Evolutionary conservation across 352 stramenopile species (phyloP).

Genomic region (Pythium coloratum): DNA sequence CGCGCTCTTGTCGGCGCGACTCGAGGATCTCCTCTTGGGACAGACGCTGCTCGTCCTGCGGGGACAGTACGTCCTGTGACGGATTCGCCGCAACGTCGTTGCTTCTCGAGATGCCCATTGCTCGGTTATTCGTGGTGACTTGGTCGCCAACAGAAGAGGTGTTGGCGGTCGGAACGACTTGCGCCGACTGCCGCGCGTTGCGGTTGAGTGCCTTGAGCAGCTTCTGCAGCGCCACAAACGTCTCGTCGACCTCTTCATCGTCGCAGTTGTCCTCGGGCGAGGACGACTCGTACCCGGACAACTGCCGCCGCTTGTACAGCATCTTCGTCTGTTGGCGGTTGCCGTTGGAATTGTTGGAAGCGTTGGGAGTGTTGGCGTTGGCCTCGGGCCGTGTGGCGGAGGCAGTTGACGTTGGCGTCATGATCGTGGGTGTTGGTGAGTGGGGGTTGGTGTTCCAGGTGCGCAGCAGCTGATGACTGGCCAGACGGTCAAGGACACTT

Average conservation of each 20-base stretch:
- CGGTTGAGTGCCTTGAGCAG: slow-evolving; percentile 66
- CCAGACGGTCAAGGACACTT: background rate
- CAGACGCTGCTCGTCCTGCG: slow-evolving; percentile 25
- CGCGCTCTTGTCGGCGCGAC: slow-evolving; percentile 56
- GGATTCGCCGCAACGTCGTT: background rate
- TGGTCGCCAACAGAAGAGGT: background rate
- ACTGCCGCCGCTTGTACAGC: slow-evolving; percentile 43
- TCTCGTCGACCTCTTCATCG: slow-evolving; percentile 78
- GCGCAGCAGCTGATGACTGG: background rate
- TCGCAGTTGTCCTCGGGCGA: slow-evolving; percentile 31
- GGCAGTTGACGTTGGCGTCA: background rate
- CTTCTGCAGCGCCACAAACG: slow-evolving; percentile 76
- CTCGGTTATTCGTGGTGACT: background rate
- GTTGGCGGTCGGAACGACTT: background rate
- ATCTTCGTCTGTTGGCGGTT: slow-evolving; percentile 21
- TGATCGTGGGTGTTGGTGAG: background rate
- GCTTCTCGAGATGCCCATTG: slow-evolving; percentile 5
- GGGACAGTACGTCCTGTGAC: background rate
- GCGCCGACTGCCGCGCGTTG: slow-evolving; percentile 21
- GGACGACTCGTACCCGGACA: slow-evolving; percentile 43
- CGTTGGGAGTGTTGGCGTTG: background rate
- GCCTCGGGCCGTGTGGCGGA: slow-evolving; percentile 2
- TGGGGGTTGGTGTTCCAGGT: background rate
- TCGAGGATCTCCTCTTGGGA: slow-evolving; percentile 80
- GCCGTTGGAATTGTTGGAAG: slow-evolving; percentile 13